Evolutionary conservation across 805 yeast genomes (phyloP).

Genomic region (Teunomyces stri): DNA sequence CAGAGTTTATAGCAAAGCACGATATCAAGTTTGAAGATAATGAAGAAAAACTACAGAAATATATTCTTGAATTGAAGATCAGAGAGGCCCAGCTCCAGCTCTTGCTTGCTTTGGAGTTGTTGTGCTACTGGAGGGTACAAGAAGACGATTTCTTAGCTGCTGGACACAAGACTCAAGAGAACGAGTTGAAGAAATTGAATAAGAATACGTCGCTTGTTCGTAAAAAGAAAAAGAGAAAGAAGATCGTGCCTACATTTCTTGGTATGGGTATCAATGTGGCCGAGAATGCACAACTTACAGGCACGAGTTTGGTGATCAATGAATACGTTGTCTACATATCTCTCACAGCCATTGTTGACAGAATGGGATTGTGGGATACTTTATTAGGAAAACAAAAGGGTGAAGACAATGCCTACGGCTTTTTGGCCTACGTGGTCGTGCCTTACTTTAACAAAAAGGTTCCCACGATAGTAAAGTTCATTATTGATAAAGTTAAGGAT

Average conservation of each 20-base stretch:
- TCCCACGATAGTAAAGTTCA: constrained; percentile 45
- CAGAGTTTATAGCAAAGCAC: constrained; percentile 18
- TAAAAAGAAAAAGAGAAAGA: constrained; percentile 16
- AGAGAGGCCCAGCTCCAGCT: constrained; percentile 59
- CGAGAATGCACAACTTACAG: constrained; percentile 4
- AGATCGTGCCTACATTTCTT: constrained; percentile 42
- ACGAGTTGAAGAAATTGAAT: constrained; percentile 19
- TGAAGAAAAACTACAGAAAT: constrained; percentile 21
- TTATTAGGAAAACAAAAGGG: constrained; percentile 32
- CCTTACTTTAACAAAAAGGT: constrained; percentile 52
- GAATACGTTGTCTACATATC: constrained; percentile 18
- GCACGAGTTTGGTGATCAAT: constrained; percentile 21
- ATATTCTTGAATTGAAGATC: constrained; percentile 44
- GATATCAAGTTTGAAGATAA: constrained; percentile 17
- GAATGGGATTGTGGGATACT: constrained; percentile 54
- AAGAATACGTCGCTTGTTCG: constrained; percentile 21
- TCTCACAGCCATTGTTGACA: constrained; percentile 48
- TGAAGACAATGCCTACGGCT: constrained; percentile 38
- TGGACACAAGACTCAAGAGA: constrained; percentile 26
- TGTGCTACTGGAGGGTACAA: constrained; percentile 32
- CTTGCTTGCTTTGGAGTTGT: constrained; percentile 45
- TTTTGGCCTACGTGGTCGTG: constrained; percentile 49
- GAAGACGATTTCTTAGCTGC: constrained; percentile 31
- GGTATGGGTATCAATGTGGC: constrained; percentile 33
- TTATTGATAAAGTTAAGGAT: constrained; percentile 48